These are phyloP conservation scores for Luvunga scandens DNA, from an alignment of 345 rosid genomes.

Conservation along the genomic window DNA sequence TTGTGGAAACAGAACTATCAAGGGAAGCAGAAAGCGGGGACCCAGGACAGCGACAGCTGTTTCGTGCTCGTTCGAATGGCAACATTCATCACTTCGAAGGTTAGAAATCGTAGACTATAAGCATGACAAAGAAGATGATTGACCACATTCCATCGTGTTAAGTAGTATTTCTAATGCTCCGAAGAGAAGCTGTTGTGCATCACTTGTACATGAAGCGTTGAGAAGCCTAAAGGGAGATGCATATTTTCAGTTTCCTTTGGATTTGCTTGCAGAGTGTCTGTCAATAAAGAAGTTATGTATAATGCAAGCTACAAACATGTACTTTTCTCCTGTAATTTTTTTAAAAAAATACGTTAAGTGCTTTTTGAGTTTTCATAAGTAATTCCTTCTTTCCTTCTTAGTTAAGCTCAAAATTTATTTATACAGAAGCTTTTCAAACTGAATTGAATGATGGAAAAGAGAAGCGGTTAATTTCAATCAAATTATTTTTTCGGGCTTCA, in stretches of 20 bases:
- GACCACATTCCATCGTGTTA: background rate
- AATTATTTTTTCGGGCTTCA: too few relatives aligned
- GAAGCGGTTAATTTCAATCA: too few relatives aligned
- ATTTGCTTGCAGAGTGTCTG: background rate
- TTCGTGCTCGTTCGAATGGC: conserved; percentile 5
- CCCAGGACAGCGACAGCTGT: conserved; percentile 35
- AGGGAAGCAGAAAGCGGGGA: conserved; percentile 19
- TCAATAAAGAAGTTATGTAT: too few relatives aligned
- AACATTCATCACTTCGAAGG: background rate
- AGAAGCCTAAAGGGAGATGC: background rate
- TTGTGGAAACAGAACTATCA: conserved; percentile 5
- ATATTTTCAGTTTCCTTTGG: background rate
- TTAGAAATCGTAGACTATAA: background rate
- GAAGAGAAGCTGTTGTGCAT: background rate
- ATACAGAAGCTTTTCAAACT: too few relatives aligned
- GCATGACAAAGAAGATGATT: background rate
- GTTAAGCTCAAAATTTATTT: background rate
- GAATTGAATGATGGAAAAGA: too few relatives aligned
- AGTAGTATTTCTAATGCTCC: too few relatives aligned
- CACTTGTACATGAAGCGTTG: background rate
- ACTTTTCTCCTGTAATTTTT: too few relatives aligned
- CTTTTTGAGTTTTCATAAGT: background rate
- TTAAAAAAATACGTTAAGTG: too few relatives aligned
- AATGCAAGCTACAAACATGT: too few relatives aligned
- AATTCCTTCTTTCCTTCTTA: background rate